Base-by-base conservation (phyloP, 352 stramenopile species). In the Aphanomyces stellatus region DNA sequence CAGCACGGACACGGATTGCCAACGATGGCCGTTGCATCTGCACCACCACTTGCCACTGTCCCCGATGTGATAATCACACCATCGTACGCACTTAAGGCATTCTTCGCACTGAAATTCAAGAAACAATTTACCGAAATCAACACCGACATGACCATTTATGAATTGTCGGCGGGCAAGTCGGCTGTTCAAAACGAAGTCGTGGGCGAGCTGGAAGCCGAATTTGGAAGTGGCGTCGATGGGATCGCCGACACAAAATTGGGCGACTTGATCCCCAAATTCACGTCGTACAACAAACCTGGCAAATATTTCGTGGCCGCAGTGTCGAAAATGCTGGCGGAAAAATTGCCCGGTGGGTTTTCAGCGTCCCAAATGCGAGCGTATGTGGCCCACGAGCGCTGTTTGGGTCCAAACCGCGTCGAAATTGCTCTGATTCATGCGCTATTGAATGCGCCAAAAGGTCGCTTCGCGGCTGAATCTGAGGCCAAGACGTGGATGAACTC, bases 121-220 rank as follows among this genome's bases (percentile, higher is more conserved):
- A 90, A 89, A 79, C 31, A 62, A 2, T 81, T 93, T 41, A 77
- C 60, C 22, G 81, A 95, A 51, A 72, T 95, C 42, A 68, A 68
- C 1, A 77, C 84, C 13, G 78, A 74, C 13, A 65, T 76, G 25
- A 90, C 76, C 7, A 88, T 95, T 65, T 90, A 93, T 72, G 80
- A 87, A 56, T 66, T 93, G 3, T 69, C 79, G 49, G 83, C 79
- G 19, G 87, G 85, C 35, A 93, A 93, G 71, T 92, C 80, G 10
- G 82, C 87, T 24, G 71, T 93, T n/a, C 85, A 94, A 64, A 95
- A 94, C 63, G 87, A 95, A 71, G 80, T 95, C 27, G 76, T 91
- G 33, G 85, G 87, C 17, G 87, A 95, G n/a, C 33, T 95, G 37
- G 83, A 87, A 72, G 87, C 82, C 69, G 87, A 95, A 72, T 94